Evolutionary conservation across 306 rosid genomes (phyloP).

Genomic region (Vicia villosa): DNA sequence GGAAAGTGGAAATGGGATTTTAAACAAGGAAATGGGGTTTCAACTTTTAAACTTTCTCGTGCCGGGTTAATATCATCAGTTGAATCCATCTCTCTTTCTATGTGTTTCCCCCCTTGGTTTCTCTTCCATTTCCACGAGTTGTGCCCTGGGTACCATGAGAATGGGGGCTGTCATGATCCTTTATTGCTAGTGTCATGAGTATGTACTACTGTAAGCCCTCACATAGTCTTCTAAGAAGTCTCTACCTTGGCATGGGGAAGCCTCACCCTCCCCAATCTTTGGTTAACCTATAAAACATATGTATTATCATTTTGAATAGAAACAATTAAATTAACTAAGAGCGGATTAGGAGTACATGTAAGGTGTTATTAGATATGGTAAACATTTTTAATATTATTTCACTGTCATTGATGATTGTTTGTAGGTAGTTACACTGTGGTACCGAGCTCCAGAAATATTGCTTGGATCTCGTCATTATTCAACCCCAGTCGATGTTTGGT

Average conservation of each 20-base stretch:
- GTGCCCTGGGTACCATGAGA: neutral
- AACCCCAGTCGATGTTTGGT: constrained; percentile 99
- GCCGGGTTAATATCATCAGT: neutral
- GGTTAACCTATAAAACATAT: neutral
- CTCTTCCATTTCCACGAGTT: neutral
- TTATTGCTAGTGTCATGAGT: neutral
- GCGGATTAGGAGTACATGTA: neutral
- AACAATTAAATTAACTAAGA: neutral
- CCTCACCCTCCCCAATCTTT: neutral
- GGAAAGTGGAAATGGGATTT: neutral
- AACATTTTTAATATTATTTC: neutral
- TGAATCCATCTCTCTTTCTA: neutral
- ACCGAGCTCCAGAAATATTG: constrained; percentile 98
- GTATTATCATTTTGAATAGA: neutral
- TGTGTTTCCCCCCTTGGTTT: neutral
- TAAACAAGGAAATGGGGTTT: neutral
- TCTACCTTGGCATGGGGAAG: neutral
- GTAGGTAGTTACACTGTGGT: constrained; percentile 98
- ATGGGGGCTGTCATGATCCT: constrained; percentile 6
- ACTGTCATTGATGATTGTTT: constrained; percentile 30
- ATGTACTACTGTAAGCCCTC: neutral
- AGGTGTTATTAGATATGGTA: neutral
- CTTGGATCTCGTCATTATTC: constrained; percentile 99
- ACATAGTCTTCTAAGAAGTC: constrained; percentile 16
- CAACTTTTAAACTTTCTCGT: neutral